Evolutionary conservation across 2,329 filamentous ascomycete genomes (phyloP).

Genomic region (Byssothecium circinans): DNA sequence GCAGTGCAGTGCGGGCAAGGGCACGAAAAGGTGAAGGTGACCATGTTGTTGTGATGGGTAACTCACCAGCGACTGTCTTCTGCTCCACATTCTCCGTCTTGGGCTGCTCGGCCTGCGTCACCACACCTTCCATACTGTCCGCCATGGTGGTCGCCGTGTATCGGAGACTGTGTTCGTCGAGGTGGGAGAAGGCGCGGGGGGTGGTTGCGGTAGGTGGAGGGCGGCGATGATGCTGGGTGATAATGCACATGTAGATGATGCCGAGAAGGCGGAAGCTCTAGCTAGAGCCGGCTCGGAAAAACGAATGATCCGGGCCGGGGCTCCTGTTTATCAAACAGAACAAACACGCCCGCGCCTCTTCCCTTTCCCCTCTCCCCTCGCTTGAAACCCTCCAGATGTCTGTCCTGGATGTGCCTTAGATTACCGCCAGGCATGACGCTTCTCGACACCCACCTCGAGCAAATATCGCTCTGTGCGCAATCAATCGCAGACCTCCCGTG

Average conservation of each 20-base stretch:
- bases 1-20: conserved; percentile 25
- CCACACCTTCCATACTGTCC: conserved; percentile 55
- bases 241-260: too few species aligned
- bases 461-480: conserved; percentile 52
- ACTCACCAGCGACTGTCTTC: conserved; percentile 45
- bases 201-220: conserved; percentile 11
- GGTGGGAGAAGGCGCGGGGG: conserved; percentile 2
- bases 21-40: conserved; percentile 21
- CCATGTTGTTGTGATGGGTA: conserved; percentile 10
- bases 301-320: conserved; percentile 5
- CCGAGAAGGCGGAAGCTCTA: conserved; percentile 17
- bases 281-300: conserved; percentile 2
- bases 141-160: conserved; percentile 45
- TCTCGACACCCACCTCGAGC: conserved; percentile 53
- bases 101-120: conserved; percentile 45
- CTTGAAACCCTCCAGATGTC: too few species aligned
- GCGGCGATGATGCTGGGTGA: conserved; percentile 2
- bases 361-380: too few species aligned
- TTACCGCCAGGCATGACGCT: conserved; percentile 42
- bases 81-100: conserved; percentile 45
- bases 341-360: conserved; percentile 1
- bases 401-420: too few species aligned
- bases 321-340: conserved; percentile 16
- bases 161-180: conserved; percentile 4
- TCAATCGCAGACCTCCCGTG: conserved; percentile 53